Evolutionary conservation across 2,329 filamentous ascomycete species (phyloP).

Genomic region (Trichoderma afroharzianum): DNA sequence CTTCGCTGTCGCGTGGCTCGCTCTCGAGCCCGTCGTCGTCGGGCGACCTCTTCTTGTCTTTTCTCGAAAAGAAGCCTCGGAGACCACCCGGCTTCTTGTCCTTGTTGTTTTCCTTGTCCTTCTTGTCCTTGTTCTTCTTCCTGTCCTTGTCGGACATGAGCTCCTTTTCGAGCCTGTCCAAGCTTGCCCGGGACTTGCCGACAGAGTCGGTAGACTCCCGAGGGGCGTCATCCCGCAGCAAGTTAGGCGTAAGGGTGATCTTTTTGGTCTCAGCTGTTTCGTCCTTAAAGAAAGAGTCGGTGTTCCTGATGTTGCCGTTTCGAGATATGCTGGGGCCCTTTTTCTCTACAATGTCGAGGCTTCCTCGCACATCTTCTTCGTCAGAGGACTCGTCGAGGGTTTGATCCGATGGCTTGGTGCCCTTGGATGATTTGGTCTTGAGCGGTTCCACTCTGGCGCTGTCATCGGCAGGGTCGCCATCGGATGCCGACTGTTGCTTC

Average conservation of each 20-base stretch:
- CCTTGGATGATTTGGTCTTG: slow-evolving; percentile 45
- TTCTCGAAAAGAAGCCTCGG: slow-evolving; percentile 60
- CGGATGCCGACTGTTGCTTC: slow-evolving; percentile 28
- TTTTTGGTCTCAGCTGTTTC: slow-evolving; percentile 94
- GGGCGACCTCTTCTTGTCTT: slow-evolving; percentile 55
- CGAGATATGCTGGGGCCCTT: slow-evolving; percentile 60
- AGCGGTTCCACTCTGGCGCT: slow-evolving; percentile 54
- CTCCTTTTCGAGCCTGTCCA: slow-evolving; percentile 63
- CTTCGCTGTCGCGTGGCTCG: slow-evolving; percentile 44
- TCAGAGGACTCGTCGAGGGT: slow-evolving; percentile 34
- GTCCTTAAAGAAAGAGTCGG: slow-evolving; percentile 96
- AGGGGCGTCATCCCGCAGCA: slow-evolving; percentile 75
- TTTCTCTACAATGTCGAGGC: slow-evolving; percentile 64
- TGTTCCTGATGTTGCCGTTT: slow-evolving; percentile 84
- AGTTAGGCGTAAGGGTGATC: slow-evolving; percentile 90
- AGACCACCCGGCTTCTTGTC: slow-evolving; percentile 56
- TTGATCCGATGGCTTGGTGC: slow-evolving; percentile 41
- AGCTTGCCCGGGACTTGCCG: slow-evolving; percentile 58
- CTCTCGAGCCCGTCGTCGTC: slow-evolving; percentile 63
- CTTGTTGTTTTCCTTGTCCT: slow-evolving; percentile 71
- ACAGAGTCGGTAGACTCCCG: slow-evolving; percentile 47
- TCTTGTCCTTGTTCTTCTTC: slow-evolving; percentile 67
- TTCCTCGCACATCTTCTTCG: slow-evolving; percentile 42
- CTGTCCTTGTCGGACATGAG: slow-evolving; percentile 66
- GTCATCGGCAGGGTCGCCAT: slow-evolving; percentile 43